These are phyloP conservation scores for Melanomma pulvis-pyrius DNA, from an alignment of 495 filamentous ascomycete species.

Conservation along the genomic window DNA sequence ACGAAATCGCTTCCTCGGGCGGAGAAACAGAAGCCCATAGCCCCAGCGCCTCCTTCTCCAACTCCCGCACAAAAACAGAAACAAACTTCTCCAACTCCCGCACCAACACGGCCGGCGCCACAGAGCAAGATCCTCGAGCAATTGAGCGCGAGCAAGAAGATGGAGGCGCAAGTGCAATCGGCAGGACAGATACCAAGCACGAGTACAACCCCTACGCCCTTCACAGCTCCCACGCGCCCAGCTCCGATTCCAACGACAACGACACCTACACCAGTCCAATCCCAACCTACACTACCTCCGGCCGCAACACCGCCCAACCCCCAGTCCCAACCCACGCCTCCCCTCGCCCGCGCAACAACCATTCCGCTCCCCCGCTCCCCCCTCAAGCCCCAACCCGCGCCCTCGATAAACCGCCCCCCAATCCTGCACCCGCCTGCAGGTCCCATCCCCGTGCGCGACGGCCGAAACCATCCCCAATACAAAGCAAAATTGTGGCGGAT, in stretches of 20 bases:
- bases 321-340: background rate
- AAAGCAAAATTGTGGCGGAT: conserved; percentile 24
- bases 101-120: background rate
- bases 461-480: conserved; percentile 19
- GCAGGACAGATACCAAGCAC: background rate
- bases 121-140: background rate
- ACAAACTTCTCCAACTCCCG: background rate
- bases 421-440: background rate
- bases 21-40: background rate
- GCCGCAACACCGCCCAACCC: background rate
- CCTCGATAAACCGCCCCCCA: background rate
- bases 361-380: conserved; percentile 1
- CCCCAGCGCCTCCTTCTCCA: background rate
- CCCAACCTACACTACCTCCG: background rate
- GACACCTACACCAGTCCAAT: background rate
- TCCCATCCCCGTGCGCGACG: background rate
- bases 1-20: background rate
- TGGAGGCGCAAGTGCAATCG: background rate
- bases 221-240: background rate
- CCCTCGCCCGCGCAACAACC: conserved; percentile 2
- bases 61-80: background rate
- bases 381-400: conserved; percentile 9
- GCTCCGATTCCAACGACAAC: conserved; percentile 1
- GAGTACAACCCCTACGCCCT: background rate
- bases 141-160: background rate